A percentile compares a stretch with the other conserved stretches of the same genome.
phyloP scores from a whole-genome alignment of 306 rosid species.

The Prunus persica region DNA sequence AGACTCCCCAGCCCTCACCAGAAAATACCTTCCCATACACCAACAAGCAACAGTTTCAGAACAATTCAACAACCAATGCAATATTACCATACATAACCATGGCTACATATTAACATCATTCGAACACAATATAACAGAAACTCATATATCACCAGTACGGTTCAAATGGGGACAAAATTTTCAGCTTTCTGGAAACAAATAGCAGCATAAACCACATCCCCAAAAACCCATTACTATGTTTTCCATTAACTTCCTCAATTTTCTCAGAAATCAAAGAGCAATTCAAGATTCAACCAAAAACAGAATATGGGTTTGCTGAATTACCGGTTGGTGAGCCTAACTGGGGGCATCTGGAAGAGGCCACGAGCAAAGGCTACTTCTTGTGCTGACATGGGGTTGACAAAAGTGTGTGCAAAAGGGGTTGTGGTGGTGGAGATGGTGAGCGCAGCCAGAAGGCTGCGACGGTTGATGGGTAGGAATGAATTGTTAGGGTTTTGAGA shows the following conservation, averaged over 20 bases:
- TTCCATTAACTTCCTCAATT: not conserved
- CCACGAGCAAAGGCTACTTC: constrained; percentile 37
- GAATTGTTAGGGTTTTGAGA: constrained; percentile 2
- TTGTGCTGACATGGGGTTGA: constrained; percentile 3
- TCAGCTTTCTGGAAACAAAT: not conserved
- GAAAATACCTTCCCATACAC: constrained; percentile 60
- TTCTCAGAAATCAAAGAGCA: not conserved
- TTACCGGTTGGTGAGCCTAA: constrained; percentile 42
- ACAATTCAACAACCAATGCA: not conserved
- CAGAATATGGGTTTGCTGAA: not conserved
- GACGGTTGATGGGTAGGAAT: constrained; percentile 28
- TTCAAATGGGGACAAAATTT: not conserved
- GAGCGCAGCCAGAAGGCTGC: constrained; percentile 25
- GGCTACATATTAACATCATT: not conserved
- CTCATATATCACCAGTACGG: not conserved
- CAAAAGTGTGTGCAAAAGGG: constrained; percentile 11
- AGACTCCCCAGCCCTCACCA: constrained; percentile 93
- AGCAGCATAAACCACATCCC: not conserved
- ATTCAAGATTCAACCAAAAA: not conserved
- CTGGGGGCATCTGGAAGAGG: constrained; percentile 50
- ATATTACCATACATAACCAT: too few species aligned
- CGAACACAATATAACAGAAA: not conserved
- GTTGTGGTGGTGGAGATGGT: constrained; percentile 22
- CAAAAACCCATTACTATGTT: not conserved
- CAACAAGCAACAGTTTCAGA: not conserved